These are phyloP conservation scores for Fusarium chaquense DNA, from an alignment of 2,329 filamentous ascomycete genomes.

Conservation along the genomic window DNA sequence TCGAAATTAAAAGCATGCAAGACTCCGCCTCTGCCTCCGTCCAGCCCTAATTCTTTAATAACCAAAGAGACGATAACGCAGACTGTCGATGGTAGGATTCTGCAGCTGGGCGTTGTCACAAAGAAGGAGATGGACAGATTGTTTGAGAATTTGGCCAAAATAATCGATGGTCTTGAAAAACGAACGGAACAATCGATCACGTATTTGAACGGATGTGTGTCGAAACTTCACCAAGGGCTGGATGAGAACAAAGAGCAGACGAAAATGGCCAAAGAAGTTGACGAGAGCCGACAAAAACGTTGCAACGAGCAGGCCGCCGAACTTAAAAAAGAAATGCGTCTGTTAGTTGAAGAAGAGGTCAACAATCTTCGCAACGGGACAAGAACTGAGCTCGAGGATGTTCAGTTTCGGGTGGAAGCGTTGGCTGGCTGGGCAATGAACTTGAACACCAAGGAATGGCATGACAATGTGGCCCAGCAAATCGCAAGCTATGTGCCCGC, in stretches of 20 bases:
- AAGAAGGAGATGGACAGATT: slow-evolving; percentile 5
- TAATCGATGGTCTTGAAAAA: slow-evolving; percentile 41
- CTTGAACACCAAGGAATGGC: slow-evolving; percentile 59
- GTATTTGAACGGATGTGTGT: slow-evolving; percentile 7
- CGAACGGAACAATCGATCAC: slow-evolving; percentile 24
- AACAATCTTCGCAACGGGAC: slow-evolving; percentile 35
- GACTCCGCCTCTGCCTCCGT: not conserved
- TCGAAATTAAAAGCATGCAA: not conserved
- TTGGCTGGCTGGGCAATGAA: slow-evolving; percentile 64
- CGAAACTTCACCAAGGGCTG: not conserved
- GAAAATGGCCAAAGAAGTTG: not conserved
- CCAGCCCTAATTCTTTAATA: not conserved
- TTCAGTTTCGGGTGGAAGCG: slow-evolving; percentile 54
- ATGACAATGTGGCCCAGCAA: slow-evolving; percentile 55
- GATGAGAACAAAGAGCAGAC: not conserved
- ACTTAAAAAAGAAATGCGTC: slow-evolving; percentile 9
- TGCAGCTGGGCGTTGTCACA: slow-evolving; percentile 18
- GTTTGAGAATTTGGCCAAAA: slow-evolving; percentile 30
- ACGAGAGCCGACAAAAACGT: not conserved
- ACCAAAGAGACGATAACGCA: slow-evolving; percentile 24
- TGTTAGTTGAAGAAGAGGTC: slow-evolving; percentile 4
- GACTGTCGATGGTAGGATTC: slow-evolving; percentile 18
- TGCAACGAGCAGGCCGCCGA: slow-evolving; percentile 15
- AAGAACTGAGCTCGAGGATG: slow-evolving; percentile 46
- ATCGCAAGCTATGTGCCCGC: slow-evolving; percentile 50